Conservation (phyloP, 2,329 filamentous ascomycete genomes). For the Fusarium vanettenii region DNA sequence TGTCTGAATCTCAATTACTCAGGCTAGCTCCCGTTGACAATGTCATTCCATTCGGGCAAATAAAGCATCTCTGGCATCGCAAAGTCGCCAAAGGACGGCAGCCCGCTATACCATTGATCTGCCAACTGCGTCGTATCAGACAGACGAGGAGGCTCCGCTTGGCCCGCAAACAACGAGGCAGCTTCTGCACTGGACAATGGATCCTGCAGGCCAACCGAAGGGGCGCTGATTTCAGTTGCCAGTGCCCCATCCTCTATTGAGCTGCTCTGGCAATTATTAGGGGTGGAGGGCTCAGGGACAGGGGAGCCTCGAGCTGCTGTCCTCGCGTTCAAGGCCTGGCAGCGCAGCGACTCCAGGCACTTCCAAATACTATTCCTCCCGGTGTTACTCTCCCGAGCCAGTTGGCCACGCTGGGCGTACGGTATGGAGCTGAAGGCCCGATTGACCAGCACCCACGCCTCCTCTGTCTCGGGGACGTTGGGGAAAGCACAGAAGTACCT, state of each 20-base stretch:
- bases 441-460: conserved; percentile 9
- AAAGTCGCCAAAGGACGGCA: not conserved
- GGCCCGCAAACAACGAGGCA: not conserved
- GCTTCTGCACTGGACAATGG: not conserved
- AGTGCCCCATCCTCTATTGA: not conserved
- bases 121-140: not conserved
- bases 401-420: not conserved
- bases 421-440: not conserved
- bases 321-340: conserved; percentile 8
- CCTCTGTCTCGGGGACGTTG: not conserved
- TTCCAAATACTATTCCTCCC: conserved; percentile 12
- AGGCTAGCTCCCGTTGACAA: not conserved
- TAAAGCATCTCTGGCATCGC: not conserved
- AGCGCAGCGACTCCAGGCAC: conserved; percentile 3
- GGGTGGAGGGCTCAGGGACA: not conserved
- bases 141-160: not conserved
- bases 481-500: conserved; percentile 16
- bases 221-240: not conserved
- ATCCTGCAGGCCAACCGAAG: not conserved
- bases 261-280: not conserved
- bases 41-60: conserved; percentile 1
- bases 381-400: not conserved
- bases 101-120: not conserved
- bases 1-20: not conserved
- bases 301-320: not conserved